Base-by-base conservation (phyloP, 2,329 filamentous ascomycete species). In the Aureobasidium lini region DNA sequence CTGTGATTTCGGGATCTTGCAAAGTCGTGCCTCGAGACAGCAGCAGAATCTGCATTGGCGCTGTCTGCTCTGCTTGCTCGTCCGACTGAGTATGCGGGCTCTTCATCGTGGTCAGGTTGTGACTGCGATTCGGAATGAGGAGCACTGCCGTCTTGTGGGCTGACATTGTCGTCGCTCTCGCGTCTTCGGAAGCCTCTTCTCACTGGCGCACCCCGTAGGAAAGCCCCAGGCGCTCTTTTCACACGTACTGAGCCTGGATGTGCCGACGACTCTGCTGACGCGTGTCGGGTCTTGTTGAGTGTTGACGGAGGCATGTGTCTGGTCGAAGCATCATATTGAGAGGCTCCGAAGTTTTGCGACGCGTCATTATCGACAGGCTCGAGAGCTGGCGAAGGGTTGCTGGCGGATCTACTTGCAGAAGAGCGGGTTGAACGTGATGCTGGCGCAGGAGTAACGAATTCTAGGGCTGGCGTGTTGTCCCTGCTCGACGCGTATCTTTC, bases 171-270 rank as follows among this genome's bases (percentile, higher is more conserved):
- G 48, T 77, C 76, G 57, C 74, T 76, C 57, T 81, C 81, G 60
- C 84, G 77, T 64, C 85, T 80, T 62, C 88, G 81, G 29, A 72
- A 69, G 31, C 89, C 90, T 65, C 90, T 81, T 58, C 90, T 83
- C 18, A 90, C 88, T 31, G 90, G 90, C 36, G 68, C 70, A 1
- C 88, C 89, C 65, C 88, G 90, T 23, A 94, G 76, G 64, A 93
- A 92, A 61, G 84, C 87, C 1, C 89, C 90, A 15, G 86, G 87
- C 13, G 90, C 83, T 62, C 89, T 80, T 73, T 92, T 93, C 61
- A 92, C 78, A 5, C 90, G 83, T 79, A 91, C 83, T 0, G 89
- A 90, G 66, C 86, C 86, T 62, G 89, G 88, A 1, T 84, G 75
- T 13, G 83, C 85, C 36, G 76, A 74, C 36, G 88, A 85, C 28